A percentile compares a stretch with the other conserved stretches of the same genome.
These are phyloP conservation scores for Rozella allomycis DNA, from an alignment of 371 early-diverging fungal genomes.

Conservation along the genomic window DNA sequence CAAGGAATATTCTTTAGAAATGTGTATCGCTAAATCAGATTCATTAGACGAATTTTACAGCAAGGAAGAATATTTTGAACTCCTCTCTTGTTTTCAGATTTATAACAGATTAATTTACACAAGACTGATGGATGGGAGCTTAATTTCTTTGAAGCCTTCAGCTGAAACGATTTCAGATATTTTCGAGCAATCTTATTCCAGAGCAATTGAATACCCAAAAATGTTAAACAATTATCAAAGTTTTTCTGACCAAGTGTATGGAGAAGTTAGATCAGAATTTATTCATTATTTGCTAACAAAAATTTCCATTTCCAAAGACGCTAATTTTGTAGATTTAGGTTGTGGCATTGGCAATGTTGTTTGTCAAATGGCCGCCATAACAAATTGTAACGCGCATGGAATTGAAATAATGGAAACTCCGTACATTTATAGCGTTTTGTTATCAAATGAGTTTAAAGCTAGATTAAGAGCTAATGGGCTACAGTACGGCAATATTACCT, in stretches of 20 bases:
- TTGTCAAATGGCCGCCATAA: constrained; percentile 73
- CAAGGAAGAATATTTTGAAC: too few species aligned
- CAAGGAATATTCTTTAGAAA: too few species aligned
- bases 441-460: constrained; percentile 55
- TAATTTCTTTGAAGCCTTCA: too few species aligned
- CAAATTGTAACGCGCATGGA: constrained; percentile 59
- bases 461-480: constrained; percentile 45
- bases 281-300: constrained; percentile 57
- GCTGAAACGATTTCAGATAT: too few species aligned
- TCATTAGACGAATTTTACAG: too few species aligned
- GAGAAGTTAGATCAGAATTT: constrained; percentile 68
- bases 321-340: constrained; percentile 77
- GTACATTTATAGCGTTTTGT: constrained; percentile 47
- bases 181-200: too few species aligned
- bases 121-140: too few species aligned
- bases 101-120: too few species aligned
- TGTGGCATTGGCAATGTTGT: constrained; percentile 90
- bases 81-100: too few species aligned
- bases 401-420: constrained; percentile 83
- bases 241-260: constrained; percentile 85
- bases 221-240: too few species aligned
- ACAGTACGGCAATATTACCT: constrained; percentile 12
- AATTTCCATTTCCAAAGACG: constrained; percentile 35
- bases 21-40: too few species aligned
- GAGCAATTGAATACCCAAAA: too few species aligned